phyloP scores from a whole-genome alignment of 345 rosid genomes.

The Corymbia maculata region DNA sequence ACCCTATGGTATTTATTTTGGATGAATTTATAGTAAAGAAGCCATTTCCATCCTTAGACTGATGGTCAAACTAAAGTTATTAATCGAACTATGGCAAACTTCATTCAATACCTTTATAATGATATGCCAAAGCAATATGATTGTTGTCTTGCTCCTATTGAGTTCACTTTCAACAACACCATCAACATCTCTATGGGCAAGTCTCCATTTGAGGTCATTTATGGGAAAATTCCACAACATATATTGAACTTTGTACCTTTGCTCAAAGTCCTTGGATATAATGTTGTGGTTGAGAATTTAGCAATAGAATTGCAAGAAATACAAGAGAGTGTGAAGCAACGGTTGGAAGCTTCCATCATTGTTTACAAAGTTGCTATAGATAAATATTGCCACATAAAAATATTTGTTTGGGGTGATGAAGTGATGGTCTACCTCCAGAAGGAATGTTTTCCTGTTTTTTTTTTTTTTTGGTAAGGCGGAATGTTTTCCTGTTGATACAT shows the following conservation, averaged over 20 bases:
- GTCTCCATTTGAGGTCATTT: background rate
- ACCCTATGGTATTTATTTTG: background rate
- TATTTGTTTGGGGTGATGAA: background rate
- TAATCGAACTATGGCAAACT: background rate
- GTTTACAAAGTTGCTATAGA: background rate
- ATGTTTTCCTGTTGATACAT: background rate
- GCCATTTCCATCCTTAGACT: background rate
- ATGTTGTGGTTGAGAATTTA: background rate
- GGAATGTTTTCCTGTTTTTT: background rate
- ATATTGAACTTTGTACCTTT: background rate
- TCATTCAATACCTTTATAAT: background rate
- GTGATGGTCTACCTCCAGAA: background rate
- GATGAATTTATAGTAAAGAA: background rate
- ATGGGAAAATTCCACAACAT: background rate
- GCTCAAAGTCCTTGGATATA: background rate
- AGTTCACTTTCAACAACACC: background rate
- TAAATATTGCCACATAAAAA: background rate
- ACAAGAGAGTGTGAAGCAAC: background rate
- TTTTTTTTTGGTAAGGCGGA: no score
- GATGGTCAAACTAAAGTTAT: background rate
- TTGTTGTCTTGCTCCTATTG: background rate
- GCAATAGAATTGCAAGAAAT: background rate
- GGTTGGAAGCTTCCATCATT: background rate
- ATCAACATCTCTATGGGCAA: fast-evolving
- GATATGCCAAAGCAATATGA: background rate